Evolutionary conservation across 2,329 filamentous ascomycete genomes (phyloP).

Genomic region (Cylindrodendrum hubeiense): DNA sequence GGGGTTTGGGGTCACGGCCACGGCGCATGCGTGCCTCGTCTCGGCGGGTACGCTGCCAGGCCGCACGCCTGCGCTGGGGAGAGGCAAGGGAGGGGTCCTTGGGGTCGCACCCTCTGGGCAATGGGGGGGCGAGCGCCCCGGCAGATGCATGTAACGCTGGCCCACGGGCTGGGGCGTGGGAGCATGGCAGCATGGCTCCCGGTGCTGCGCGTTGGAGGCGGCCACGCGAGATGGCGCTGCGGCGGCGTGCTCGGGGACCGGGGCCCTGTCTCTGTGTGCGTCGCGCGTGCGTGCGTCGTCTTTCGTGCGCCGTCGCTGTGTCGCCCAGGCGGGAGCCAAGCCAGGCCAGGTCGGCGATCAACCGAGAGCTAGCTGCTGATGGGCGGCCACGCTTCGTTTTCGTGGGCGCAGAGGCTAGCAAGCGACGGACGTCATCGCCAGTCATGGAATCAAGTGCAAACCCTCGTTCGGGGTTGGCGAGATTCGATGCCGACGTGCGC

Average conservation of each 20-base stretch:
- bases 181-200: slow-evolving; percentile 31
- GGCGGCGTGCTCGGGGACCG: neutral
- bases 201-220: slow-evolving; percentile 35
- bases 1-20: slow-evolving; percentile 12
- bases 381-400: neutral
- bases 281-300: neutral
- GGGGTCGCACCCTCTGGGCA: neutral
- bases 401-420: neutral
- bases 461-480: neutral
- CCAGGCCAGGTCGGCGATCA: neutral
- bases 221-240: slow-evolving; percentile 46
- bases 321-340: neutral
- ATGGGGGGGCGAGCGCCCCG: neutral
- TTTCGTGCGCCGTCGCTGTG: neutral
- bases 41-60: neutral
- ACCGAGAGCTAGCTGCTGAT: neutral
- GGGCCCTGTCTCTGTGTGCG: neutral
- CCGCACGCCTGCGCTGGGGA: neutral
- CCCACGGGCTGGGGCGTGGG: neutral
- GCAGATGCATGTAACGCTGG: neutral
- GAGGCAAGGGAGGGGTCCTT: no score
- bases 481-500: neutral
- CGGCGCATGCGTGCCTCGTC: neutral
- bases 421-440: neutral
- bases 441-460: no score